Conservation (phyloP, 495 filamentous ascomycete species). For the Bathelium albidoporum region DNA sequence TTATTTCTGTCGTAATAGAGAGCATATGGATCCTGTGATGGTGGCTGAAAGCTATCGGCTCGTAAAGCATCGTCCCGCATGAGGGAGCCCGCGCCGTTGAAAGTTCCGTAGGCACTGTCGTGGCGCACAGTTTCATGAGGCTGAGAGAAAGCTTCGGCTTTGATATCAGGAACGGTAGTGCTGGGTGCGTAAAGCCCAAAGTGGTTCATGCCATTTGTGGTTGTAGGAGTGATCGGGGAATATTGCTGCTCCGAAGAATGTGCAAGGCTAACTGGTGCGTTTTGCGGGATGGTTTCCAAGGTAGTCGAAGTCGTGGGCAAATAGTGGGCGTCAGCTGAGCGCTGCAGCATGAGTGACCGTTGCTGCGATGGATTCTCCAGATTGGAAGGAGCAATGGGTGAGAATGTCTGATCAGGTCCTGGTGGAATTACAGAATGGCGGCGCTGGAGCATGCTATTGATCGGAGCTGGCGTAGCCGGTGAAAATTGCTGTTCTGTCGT, state of each 20-base stretch:
- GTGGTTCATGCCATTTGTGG: background rate
- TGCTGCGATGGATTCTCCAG: background rate
- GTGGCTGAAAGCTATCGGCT: background rate
- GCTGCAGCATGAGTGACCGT: background rate
- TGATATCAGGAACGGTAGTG: background rate
- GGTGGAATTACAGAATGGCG: background rate
- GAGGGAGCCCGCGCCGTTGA: background rate
- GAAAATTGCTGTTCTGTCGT: background rate
- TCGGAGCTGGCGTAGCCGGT: background rate
- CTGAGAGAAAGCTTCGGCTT: background rate
- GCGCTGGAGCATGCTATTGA: background rate
- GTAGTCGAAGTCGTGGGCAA: background rate
- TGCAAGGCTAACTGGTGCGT: background rate
- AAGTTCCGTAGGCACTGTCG: background rate
- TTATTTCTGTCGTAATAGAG: background rate
- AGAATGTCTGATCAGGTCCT: background rate
- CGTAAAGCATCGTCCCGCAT: background rate
- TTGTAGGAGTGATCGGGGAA: background rate
- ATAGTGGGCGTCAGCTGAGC: background rate
- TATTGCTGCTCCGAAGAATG: background rate
- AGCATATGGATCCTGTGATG: background rate
- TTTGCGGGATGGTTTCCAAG: background rate
- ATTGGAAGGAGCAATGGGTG: background rate
- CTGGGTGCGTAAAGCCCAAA: background rate
- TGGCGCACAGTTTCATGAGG: background rate